These are phyloP conservation scores for Cladosporium sp. DNA, from an alignment of 2,329 filamentous ascomycete genomes.

Conservation along the genomic window DNA sequence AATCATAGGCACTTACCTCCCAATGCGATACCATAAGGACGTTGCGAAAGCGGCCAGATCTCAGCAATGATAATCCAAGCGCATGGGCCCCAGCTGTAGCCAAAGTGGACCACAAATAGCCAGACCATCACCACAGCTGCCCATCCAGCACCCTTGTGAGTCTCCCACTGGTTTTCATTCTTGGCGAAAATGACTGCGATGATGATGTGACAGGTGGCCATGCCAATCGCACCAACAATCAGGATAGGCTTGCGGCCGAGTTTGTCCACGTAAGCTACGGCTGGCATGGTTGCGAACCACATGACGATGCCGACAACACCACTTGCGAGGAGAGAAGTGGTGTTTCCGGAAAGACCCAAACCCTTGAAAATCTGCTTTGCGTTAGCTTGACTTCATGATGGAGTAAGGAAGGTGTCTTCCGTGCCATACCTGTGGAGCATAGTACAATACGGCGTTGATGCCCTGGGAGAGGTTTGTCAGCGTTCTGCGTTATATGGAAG, in stretches of 20 bases:
- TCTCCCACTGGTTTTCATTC: constrained; percentile 59
- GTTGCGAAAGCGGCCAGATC: constrained; percentile 70
- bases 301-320: constrained; percentile 71
- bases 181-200: constrained; percentile 62
- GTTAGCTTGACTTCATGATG: background rate
- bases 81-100: constrained; percentile 73
- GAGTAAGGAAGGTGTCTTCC: no score
- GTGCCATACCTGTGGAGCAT: constrained; percentile 44
- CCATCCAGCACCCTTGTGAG: constrained; percentile 66
- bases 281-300: constrained; percentile 67
- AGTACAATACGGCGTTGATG: constrained; percentile 50
- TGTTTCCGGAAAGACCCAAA: constrained; percentile 48
- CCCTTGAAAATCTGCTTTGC: constrained; percentile 44
- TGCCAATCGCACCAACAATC: constrained; percentile 38
- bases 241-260: constrained; percentile 45
- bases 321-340: constrained; percentile 63
- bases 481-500: background rate
- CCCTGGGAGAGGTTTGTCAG: background rate
- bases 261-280: constrained; percentile 66
- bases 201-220: constrained; percentile 56
- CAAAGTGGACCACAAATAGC: constrained; percentile 74
- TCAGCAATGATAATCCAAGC: constrained; percentile 70
- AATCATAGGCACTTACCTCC: constrained; percentile 50
- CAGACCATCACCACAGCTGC: constrained; percentile 68
- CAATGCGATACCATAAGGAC: constrained; percentile 69